phyloP scores from a whole-genome alignment of 768 basidiomycete species.

The Collybiopsis confluens region DNA sequence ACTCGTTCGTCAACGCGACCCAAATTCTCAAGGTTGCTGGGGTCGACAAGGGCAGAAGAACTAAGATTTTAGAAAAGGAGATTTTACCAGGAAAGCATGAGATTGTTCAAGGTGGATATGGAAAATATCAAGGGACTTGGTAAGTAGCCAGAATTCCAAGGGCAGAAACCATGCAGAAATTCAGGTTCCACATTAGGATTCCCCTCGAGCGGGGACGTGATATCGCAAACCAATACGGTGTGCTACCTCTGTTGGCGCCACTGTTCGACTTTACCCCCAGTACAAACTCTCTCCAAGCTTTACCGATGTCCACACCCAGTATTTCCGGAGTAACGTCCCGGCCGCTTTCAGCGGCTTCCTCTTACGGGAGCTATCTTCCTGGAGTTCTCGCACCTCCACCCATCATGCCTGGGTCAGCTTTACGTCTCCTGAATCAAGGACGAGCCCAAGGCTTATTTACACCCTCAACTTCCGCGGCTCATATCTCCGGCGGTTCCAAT shows the following conservation, averaged over 20 bases:
- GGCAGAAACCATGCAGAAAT: constrained; percentile 41
- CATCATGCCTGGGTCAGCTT: constrained; percentile 84
- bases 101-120: constrained; percentile 98
- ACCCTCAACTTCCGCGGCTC: constrained; percentile 67
- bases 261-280: constrained; percentile 91
- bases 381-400: constrained; percentile 72
- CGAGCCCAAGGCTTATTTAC: constrained; percentile 84
- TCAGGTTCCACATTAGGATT: constrained; percentile 56
- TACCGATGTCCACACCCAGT: constrained; percentile 50
- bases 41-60: constrained; percentile 92
- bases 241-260: constrained; percentile 80
- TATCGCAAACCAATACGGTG: constrained; percentile 88
- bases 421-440: constrained; percentile 80
- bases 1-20: constrained; percentile 97
- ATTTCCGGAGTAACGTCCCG: constrained; percentile 49
- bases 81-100: constrained; percentile 94
- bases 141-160: constrained; percentile 74
- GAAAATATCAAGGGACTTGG: constrained; percentile 99
- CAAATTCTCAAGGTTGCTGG: constrained; percentile 99
- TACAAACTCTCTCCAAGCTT: constrained; percentile 61
- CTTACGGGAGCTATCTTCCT: constrained; percentile 50
- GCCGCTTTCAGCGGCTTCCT: constrained; percentile 66
- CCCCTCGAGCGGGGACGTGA: constrained; percentile 93
- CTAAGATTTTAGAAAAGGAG: constrained; percentile 97
- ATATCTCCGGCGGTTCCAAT: constrained; percentile 31